A percentile compares a stretch with the other conserved stretches of the same genome.
Conservation (phyloP, 2,329 filamentous ascomycete genomes). For the Scedosporium minutisporum region DNA sequence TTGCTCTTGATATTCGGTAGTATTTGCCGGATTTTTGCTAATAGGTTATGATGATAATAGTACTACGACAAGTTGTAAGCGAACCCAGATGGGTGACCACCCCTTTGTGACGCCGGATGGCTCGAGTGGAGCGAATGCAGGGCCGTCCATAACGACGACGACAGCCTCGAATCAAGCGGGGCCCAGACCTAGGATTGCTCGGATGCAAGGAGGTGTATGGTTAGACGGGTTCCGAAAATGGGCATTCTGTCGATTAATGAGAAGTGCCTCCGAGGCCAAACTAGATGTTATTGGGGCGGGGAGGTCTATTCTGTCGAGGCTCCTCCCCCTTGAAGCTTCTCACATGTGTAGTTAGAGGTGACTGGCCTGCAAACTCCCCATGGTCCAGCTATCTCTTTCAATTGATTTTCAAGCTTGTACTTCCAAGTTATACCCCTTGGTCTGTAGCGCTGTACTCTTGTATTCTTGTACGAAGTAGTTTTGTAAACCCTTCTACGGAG, state of each 20-base stretch:
- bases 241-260: background rate
- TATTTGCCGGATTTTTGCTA: conserved; percentile 13
- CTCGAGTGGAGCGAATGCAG: background rate
- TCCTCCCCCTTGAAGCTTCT: background rate
- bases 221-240: background rate
- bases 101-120: background rate
- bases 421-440: background rate
- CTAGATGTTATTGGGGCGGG: background rate
- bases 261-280: background rate
- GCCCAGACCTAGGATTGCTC: background rate
- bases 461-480: too few relatives aligned
- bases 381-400: background rate
- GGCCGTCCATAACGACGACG: background rate
- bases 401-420: background rate
- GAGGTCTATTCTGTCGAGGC: background rate
- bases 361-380: background rate
- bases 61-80: conserved; percentile 98
- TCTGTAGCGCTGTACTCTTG: too few relatives aligned
- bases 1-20: conserved; percentile 17
- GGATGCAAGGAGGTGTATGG: background rate
- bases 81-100: background rate
- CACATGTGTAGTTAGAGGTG: background rate
- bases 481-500: too few relatives aligned
- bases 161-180: background rate
- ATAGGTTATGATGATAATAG: conserved; percentile 33